Evolutionary conservation across 73 alveolate species (phyloP).

Genomic region (Paramecium pentaurelia): DNA sequence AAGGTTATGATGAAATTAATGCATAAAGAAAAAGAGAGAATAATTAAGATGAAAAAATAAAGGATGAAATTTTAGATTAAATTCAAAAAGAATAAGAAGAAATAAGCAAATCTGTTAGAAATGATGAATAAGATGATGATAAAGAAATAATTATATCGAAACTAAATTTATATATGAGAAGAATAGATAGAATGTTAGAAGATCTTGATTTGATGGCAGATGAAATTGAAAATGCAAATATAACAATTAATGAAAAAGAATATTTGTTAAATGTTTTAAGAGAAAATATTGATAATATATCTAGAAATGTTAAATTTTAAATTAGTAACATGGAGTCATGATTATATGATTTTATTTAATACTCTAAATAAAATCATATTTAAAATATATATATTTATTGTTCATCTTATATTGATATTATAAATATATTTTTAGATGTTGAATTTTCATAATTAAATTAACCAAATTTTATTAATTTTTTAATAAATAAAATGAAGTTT

Average conservation of each 20-base stretch:
- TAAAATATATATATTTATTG: too few species aligned
- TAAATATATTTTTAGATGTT: neutral
- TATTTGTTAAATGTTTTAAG: conserved; percentile 18
- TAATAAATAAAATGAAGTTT: neutral
- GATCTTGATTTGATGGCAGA: conserved; percentile 30
- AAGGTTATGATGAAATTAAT: conserved; percentile 55
- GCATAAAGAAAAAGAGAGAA: neutral
- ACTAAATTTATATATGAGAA: conserved; percentile 22
- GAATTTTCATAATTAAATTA: neutral
- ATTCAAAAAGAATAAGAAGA: neutral
- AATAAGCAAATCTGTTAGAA: neutral
- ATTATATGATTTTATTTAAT: neutral
- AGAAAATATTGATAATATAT: conserved; percentile 56
- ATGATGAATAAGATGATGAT: conserved; percentile 1
- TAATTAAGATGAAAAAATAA: neutral
- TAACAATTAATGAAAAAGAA: conserved; percentile 26
- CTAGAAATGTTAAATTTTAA: conserved; percentile 55
- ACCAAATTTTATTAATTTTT: neutral
- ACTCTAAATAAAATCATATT: neutral
- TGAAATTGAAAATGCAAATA: conserved; percentile 52
- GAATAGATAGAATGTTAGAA: conserved; percentile 37
- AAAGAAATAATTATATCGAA: conserved; percentile 32
- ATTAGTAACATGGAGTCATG: conserved; percentile 57
- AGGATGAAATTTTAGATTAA: neutral
- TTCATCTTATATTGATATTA: neutral